Percentiles rank a stretch among this genome's conserved stretches.
phyloP scores from a whole-genome alignment of 163 green algal species.

The Prototheca wickerhamii region DNA sequence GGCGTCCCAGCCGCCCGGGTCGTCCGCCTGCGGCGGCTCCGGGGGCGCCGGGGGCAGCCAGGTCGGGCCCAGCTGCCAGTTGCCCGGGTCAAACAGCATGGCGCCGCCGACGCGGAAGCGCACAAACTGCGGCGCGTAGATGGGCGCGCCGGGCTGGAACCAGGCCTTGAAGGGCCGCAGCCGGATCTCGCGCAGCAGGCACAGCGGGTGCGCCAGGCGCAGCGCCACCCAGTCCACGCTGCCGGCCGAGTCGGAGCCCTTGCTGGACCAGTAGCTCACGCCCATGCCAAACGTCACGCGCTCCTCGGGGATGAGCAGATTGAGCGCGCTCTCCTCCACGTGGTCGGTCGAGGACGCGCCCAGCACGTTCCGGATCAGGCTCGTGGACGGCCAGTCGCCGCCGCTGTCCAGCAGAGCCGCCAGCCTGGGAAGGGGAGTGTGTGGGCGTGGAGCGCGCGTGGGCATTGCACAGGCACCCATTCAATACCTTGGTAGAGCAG shows the following conservation, averaged over 20 bases:
- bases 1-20: not conserved
- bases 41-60: not conserved
- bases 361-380: not conserved
- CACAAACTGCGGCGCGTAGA: conserved; percentile 24
- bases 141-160: conserved; percentile 28
- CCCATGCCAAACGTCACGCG: not conserved
- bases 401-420: not conserved
- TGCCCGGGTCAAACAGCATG: conserved; percentile 7
- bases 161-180: conserved; percentile 26
- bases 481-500: no score
- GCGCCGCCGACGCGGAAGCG: conserved; percentile 19
- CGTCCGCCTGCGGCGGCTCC: not conserved
- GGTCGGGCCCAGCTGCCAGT: not conserved
- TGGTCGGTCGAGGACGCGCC: not conserved
- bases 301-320: conserved; percentile 6
- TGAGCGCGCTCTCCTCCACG: conserved; percentile 6
- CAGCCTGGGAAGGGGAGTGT: not conserved
- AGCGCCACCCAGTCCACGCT: conserved; percentile 19
- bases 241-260: not conserved
- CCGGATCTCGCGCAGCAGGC: conserved; percentile 20
- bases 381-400: not conserved
- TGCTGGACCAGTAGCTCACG: conserved; percentile 15
- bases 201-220: conserved; percentile 30
- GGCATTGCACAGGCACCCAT: no score
- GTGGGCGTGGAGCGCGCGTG: not conserved